Conservation (phyloP, 1,284 basidiomycete species). For the Ceratobasidium theobromae region DNA sequence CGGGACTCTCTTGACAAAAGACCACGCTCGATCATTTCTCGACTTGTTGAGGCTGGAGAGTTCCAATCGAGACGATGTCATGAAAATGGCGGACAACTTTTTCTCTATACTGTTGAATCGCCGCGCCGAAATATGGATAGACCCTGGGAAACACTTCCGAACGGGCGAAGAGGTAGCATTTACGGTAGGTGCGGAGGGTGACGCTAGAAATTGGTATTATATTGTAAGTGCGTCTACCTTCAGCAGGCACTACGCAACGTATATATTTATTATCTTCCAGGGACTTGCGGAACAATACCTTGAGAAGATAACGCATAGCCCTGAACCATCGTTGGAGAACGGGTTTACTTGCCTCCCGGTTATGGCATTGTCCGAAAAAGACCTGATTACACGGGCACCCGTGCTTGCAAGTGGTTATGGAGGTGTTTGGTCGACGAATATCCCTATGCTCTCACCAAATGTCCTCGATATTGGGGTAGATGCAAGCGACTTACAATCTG, state of each 20-base stretch:
- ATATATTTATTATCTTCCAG: background rate
- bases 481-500: background rate
- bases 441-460: constrained; percentile 1
- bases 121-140: constrained; percentile 11
- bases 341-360: background rate
- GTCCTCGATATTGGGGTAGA: constrained; percentile 1
- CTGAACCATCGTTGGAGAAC: background rate
- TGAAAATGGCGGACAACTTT: constrained; percentile 29
- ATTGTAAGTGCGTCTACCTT: background rate
- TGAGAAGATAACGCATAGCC: background rate
- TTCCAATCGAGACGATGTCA: constrained; percentile 5
- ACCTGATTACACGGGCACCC: constrained; percentile 5
- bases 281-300: constrained; percentile 12
- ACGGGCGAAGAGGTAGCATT: constrained; percentile 5
- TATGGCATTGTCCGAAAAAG: background rate
- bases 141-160: constrained; percentile 3
- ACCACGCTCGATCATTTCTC: constrained; percentile 7
- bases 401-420: background rate
- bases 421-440: constrained; percentile 22
- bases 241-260: background rate
- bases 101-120: constrained; percentile 19
- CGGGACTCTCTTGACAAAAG: constrained; percentile 9
- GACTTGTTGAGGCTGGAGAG: background rate
- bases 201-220: constrained; percentile 19
- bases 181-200: constrained; percentile 7